Conservation (phyloP, 257 asterid species). For the Dorcoceras hygrometricum region DNA sequence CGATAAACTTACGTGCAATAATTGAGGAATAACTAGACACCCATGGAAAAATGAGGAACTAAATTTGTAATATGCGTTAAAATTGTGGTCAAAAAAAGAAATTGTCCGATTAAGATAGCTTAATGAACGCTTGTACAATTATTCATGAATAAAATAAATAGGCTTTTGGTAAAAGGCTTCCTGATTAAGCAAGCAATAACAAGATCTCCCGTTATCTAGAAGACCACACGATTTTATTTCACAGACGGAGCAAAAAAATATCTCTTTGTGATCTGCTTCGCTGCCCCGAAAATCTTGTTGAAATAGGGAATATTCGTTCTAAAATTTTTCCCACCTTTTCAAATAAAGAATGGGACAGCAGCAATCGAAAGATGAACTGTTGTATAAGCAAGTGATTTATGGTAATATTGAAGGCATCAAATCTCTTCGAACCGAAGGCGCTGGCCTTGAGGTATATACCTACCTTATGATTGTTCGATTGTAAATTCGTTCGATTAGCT, state of each 20-base stretch:
- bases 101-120: too few species aligned
- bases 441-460: slow-evolving; percentile 50
- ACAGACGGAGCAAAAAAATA: neutral
- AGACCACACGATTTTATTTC: neutral
- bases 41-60: too few species aligned
- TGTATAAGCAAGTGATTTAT: slow-evolving; percentile 47
- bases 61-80: too few species aligned
- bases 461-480: neutral
- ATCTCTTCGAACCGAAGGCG: slow-evolving; percentile 49
- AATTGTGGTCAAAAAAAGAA: too few species aligned
- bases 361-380: slow-evolving; percentile 45
- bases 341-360: slow-evolving; percentile 41
- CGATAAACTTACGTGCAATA: too few species aligned
- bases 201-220: too few species aligned
- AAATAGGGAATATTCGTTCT: neutral
- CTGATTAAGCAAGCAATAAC: neutral
- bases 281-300: neutral
- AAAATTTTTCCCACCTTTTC: neutral
- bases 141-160: too few species aligned
- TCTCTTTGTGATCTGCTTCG: neutral
- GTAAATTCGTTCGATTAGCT: neutral
- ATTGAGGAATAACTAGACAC: too few species aligned
- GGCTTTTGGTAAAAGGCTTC: neutral
- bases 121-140: too few species aligned
- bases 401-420: slow-evolving; percentile 47